A percentile compares a stretch with the other conserved stretches of the same genome.
Evolutionary conservation across 78 protist species (phyloP).

Genomic region (Creolimax fragrantissima): DNA sequence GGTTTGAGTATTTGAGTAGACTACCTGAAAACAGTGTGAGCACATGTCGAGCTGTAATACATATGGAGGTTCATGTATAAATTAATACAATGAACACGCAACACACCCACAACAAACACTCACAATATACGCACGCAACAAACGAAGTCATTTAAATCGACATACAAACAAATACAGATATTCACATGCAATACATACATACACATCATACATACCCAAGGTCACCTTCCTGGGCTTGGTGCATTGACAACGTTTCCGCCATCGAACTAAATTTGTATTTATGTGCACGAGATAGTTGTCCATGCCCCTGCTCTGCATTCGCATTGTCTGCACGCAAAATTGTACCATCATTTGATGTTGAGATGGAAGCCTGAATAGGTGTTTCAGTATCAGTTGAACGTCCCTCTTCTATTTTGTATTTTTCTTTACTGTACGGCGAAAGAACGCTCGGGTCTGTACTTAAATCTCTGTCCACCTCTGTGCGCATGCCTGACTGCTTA

Average conservation of each 20-base stretch:
- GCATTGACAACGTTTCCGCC: neutral
- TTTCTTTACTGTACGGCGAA: too few relatives aligned
- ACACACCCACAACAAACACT: too few relatives aligned
- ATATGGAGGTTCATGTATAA: too few relatives aligned
- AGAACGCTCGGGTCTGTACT: too few relatives aligned
- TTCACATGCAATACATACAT: neutral
- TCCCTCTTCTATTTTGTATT: neutral
- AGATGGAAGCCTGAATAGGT: neutral
- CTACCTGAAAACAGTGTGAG: too few relatives aligned
- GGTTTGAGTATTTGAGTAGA: too few relatives aligned
- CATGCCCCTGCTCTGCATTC: neutral
- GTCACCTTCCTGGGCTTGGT: neutral
- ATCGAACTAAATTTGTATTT: neutral
- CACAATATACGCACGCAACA: too few relatives aligned
- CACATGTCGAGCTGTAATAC: too few relatives aligned
- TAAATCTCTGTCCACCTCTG: too few relatives aligned
- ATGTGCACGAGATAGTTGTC: neutral
- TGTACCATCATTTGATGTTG: too few relatives aligned
- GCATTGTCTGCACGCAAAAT: neutral
- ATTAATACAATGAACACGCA: too few relatives aligned
- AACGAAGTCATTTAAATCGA: neutral
- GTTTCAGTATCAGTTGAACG: neutral
- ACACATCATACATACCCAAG: neutral
- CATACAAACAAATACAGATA: neutral
- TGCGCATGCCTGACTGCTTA: neutral